phyloP scores from a whole-genome alignment of 495 filamentous ascomycete species.

The Penicillium argentinense region DNA sequence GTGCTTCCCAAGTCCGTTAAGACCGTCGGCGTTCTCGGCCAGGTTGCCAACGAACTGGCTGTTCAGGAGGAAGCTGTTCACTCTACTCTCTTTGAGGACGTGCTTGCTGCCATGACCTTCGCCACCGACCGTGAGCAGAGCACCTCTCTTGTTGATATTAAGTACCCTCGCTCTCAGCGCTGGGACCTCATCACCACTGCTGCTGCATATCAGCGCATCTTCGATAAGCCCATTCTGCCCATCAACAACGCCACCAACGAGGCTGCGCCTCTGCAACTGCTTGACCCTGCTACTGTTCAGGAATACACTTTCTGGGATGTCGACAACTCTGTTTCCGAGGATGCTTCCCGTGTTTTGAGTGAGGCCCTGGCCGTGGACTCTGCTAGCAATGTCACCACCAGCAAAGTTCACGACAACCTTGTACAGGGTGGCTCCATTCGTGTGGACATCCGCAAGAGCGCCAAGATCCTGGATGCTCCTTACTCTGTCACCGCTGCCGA shows the following conservation, averaged over 20 bases:
- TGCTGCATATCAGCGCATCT: slow-evolving; percentile 62
- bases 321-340: slow-evolving; percentile 66
- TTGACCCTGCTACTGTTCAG: slow-evolving; percentile 53
- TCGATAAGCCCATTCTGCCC: slow-evolving; percentile 55
- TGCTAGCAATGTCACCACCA: slow-evolving; percentile 72
- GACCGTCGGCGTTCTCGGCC: slow-evolving; percentile 67
- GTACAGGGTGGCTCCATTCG: slow-evolving; percentile 81
- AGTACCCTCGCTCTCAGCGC: slow-evolving; percentile 77
- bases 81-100: slow-evolving; percentile 85
- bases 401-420: slow-evolving; percentile 78
- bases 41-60: slow-evolving; percentile 55
- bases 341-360: slow-evolving; percentile 65
- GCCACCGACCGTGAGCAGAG: slow-evolving; percentile 59
- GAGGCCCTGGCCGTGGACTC: slow-evolving; percentile 74
- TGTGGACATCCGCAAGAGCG: slow-evolving; percentile 81
- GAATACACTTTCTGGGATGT: slow-evolving; percentile 95
- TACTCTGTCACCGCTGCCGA: slow-evolving; percentile 79
- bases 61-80: slow-evolving; percentile 68
- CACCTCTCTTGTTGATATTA: slow-evolving; percentile 73
- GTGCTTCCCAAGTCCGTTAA: slow-evolving; percentile 72
- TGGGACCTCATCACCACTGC: slow-evolving; percentile 81
- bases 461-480: slow-evolving; percentile 77
- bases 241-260: slow-evolving; percentile 32
- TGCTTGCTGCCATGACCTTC: slow-evolving; percentile 80
- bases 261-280: slow-evolving; percentile 42